Base-by-base conservation (phyloP, 2,329 filamentous ascomycete genomes). In the Curvularia eragrostidis region DNA sequence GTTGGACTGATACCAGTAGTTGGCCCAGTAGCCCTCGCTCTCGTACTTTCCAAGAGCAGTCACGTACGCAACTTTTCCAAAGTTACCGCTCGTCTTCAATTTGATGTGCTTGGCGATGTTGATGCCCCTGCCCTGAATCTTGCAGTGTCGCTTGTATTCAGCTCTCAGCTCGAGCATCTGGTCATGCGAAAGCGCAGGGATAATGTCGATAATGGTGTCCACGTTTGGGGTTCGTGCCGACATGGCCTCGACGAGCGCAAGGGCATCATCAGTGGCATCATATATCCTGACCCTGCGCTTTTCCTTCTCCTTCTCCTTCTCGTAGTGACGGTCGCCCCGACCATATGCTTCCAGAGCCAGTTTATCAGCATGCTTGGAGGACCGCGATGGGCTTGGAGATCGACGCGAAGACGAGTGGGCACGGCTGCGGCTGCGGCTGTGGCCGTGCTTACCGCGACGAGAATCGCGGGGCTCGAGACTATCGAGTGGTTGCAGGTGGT, bases 1-100 rank as follows among this genome's bases (percentile, higher is more conserved):
- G 76, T 94, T 90, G 36, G 89, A 89, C 73, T 97, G 94, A 79
- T 97, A 98, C 89, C 93, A 98, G 77, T 92, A 97, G 76, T 97
- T 98, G 58, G 94, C 93, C 93, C 95, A 99, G 82, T 97, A 97
- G 0, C 92, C 91, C 76, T 99, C 95, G 66, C 88, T 89, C 79
- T 97, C 95, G 89, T 93, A 98, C 51, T 85, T 85, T 9, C 95
- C 95, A 0, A 98, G 85, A 0, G 94, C 93, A 2, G 91, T 93
- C 3, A 93, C 88, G 75, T 98, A 97, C 71, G 90, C 93, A 6
- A 91, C 90, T 78, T 98, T 98, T 79, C 93, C 94, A 65, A 98
- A 88, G 66, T 87, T 88, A 4, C 88, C 83, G 52, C 89, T 84
- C 42, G 91, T 88, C 78, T 93, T 93, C 18, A 93, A 82, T 60